phyloP scores from a whole-genome alignment of 495 filamentous ascomycete species.

The Aspergillus indologenus region DNA sequence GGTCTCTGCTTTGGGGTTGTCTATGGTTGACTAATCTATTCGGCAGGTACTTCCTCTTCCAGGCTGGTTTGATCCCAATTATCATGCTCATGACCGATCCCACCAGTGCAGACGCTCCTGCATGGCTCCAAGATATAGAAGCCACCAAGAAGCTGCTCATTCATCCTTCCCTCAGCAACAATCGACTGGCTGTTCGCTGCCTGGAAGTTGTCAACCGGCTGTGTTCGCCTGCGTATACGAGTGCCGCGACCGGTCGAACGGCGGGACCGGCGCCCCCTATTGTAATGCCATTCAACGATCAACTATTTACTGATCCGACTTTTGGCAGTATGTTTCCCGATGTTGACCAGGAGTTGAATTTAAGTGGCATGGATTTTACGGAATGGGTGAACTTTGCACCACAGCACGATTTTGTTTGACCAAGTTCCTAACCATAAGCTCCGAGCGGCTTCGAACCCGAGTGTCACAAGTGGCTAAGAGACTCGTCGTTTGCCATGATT shows the following conservation, averaged over 20 bases:
- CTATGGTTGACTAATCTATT: slow-evolving; percentile 2
- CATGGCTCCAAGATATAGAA: slow-evolving; percentile 48
- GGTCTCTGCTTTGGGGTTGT: background rate
- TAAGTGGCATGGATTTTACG: slow-evolving; percentile 42
- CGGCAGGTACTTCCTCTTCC: slow-evolving; percentile 51
- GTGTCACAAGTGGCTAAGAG: background rate
- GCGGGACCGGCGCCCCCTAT: slow-evolving; percentile 20
- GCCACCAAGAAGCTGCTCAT: slow-evolving; percentile 43
- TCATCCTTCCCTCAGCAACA: slow-evolving; percentile 42
- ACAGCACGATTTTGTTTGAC: slow-evolving; percentile 26
- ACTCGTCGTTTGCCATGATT: too few species aligned
- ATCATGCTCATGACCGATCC: slow-evolving; percentile 51
- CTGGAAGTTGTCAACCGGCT: slow-evolving; percentile 44
- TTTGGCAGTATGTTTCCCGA: slow-evolving; percentile 41
- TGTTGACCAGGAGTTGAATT: slow-evolving; percentile 36
- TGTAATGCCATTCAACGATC: slow-evolving; percentile 42
- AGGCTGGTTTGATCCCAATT: slow-evolving; percentile 50
- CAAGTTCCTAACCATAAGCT: background rate
- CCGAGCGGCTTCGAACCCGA: background rate
- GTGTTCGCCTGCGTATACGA: slow-evolving; percentile 31
- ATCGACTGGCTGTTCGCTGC: slow-evolving; percentile 44
- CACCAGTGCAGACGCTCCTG: slow-evolving; percentile 37
- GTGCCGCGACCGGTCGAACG: slow-evolving; percentile 7
- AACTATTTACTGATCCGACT: slow-evolving; percentile 37
- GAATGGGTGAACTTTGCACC: slow-evolving; percentile 45